phyloP scores from a whole-genome alignment of 305 asterid genomes.

The Fraxinus sp. region DNA sequence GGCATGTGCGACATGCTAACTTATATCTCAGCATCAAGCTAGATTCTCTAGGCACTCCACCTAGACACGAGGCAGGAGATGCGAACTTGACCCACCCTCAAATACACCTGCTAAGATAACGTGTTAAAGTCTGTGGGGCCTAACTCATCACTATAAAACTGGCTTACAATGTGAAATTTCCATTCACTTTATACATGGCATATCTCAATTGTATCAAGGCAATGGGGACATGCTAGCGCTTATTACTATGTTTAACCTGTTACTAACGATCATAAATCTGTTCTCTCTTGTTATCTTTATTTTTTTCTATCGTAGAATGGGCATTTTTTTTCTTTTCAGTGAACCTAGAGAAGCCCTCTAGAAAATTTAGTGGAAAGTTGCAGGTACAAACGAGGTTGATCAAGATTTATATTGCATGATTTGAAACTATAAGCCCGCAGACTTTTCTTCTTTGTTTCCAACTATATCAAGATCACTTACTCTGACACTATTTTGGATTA shows the following conservation, averaged over 20 bases:
- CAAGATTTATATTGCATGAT: not conserved
- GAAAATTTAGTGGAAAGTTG: not conserved
- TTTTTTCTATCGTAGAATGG: not conserved
- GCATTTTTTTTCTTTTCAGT: not conserved
- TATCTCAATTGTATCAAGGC: not conserved
- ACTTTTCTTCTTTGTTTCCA: not conserved
- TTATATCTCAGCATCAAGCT: not conserved
- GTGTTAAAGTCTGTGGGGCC: not conserved
- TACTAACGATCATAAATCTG: not conserved
- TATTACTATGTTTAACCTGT: not conserved
- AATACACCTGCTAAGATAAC: not conserved
- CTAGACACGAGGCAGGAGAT: not conserved
- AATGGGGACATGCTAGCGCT: not conserved
- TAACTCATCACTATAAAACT: not conserved
- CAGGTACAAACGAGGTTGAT: not conserved
- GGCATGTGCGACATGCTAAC: not conserved
- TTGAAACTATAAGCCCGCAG: not conserved
- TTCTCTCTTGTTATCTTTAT: not conserved
- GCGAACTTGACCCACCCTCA: not conserved
- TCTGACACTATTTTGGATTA: constrained; percentile 16
- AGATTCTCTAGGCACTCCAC: not conserved
- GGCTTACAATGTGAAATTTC: not conserved
- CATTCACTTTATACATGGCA: not conserved
- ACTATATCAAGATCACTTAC: not conserved
- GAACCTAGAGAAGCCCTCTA: not conserved